Base-by-base conservation (phyloP, 306 rosid genomes). In the Lathyrus sativus region DNA sequence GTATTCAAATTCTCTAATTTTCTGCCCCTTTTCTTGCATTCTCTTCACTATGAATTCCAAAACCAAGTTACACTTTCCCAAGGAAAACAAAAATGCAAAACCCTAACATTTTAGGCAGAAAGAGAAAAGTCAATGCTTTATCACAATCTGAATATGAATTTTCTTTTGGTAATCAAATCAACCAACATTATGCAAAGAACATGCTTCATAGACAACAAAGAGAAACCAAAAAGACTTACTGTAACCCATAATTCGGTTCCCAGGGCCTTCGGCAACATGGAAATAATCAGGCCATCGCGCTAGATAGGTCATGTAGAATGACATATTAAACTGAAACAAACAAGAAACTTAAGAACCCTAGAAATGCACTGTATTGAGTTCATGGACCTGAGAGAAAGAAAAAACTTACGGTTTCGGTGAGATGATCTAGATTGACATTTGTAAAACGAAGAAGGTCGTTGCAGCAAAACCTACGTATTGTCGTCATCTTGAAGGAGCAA, bases 261-360 rank as follows among this genome's bases (percentile, higher is more conserved):
- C 95, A 17, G 95, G 96, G 54, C 80, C 96, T 86, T 87, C 77
- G 6, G 99, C 97, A 8, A 90, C 96, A 18, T 95, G 96, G 80
- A 95, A 95, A 73, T 95, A 95, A 18, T 95, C 97, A 0, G 97
- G 99, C 97, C 99, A 95, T 81, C 99, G 76, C 3, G 99, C 99
- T 1, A 95, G 81, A 68, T 95, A 95, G 72, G 99, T 88, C 99
- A 95, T 90, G 75, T 95, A 95, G 85, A 90, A 90, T 11, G 97
- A 95, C 99, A 95, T 95, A 62, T 90, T 95, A 80, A 90, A 95
- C 97, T 90, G 89, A 39, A 71, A 66, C 13, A 31, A 29, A 39
- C 1, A 28, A 48, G 5, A 29, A 56, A 35, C 2, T 42, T 56
- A 29, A 17, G 35, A 62, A 9, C 9, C 2, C 6, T 26, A 0